A percentile compares a stretch with the other conserved stretches of the same genome.
These are phyloP conservation scores for Pyrenula aspistea DNA, from an alignment of 495 filamentous ascomycete species.

Conservation along the genomic window DNA sequence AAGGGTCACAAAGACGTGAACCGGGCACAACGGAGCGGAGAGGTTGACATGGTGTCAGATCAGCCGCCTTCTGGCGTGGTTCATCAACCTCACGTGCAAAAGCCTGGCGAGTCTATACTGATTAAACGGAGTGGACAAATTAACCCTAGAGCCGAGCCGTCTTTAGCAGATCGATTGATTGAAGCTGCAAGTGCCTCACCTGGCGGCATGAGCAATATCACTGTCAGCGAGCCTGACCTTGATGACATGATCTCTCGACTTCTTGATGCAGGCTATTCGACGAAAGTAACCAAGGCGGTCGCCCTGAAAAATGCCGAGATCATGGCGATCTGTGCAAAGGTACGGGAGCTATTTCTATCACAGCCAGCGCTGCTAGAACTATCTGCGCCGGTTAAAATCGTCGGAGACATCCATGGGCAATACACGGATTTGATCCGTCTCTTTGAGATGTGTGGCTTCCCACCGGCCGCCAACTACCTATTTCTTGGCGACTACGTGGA, in stretches of 20 bases:
- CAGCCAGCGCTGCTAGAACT: constrained; percentile 90
- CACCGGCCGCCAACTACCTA: constrained; percentile 83
- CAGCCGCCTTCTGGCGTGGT: constrained; percentile 58
- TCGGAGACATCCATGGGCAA: constrained; percentile 96
- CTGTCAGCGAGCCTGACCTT: constrained; percentile 76
- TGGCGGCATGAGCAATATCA: constrained; percentile 34
- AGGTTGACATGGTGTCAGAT: constrained; percentile 95
- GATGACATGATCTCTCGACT: constrained; percentile 96
- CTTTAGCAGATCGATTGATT: constrained; percentile 33
- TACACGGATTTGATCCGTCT: constrained; percentile 95
- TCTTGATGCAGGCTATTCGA: constrained; percentile 86
- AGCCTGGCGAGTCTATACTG: constrained; percentile 64
- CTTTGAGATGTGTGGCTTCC: constrained; percentile 99
- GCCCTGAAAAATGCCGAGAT: constrained; percentile 98
- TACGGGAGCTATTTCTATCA: constrained; percentile 76
- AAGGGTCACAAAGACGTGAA: constrained; percentile 65
- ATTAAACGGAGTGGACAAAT: constrained; percentile 51
- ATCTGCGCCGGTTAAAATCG: constrained; percentile 95
- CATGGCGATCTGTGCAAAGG: constrained; percentile 75
- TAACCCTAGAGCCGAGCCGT: constrained; percentile 37
- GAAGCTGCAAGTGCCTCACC: constrained; percentile 22
- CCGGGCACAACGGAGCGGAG: constrained; percentile 71
- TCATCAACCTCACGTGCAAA: constrained; percentile 30
- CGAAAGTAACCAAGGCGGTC: constrained; percentile 93
- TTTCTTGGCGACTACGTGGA: constrained; percentile 98